Percentiles rank a stretch among this genome's conserved stretches.
Evolutionary conservation across 2,329 filamentous ascomycete species (phyloP).

Genomic region (Ciborinia camelliae): DNA sequence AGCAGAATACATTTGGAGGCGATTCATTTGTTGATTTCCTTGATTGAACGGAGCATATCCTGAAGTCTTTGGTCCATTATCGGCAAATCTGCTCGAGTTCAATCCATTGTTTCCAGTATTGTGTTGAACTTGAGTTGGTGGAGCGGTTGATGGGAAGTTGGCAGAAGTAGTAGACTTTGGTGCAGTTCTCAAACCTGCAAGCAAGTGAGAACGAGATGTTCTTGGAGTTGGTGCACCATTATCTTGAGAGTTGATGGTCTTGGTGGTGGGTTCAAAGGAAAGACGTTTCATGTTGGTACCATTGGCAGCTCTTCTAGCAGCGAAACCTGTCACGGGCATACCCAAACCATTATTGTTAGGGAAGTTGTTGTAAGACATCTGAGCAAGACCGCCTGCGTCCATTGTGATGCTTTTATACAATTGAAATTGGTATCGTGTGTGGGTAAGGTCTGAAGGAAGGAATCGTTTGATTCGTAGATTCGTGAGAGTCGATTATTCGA

Average conservation of each 20-base stretch:
- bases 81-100: conserved; percentile 37
- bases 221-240: conserved; percentile 76
- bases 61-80: conserved; percentile 37
- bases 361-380: conserved; percentile 91
- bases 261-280: conserved; percentile 65
- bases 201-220: conserved; percentile 89
- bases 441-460: not conserved
- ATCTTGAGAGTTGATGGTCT: conserved; percentile 64
- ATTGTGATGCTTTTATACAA: conserved; percentile 45
- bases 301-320: conserved; percentile 68
- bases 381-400: conserved; percentile 99
- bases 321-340: conserved; percentile 76
- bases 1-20: conserved; percentile 59
- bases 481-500: not conserved
- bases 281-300: conserved; percentile 87
- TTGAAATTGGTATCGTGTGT: conserved; percentile 8
- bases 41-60: conserved; percentile 35
- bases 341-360: conserved; percentile 67
- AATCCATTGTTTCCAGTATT: conserved; percentile 28
- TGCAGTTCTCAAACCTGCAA: conserved; percentile 88
- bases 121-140: conserved; percentile 52
- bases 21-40: conserved; percentile 43
- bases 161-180: conserved; percentile 78
- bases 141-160: conserved; percentile 64
- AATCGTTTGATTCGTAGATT: conserved; percentile 1